Conservation (phyloP, 345 rosid genomes). For the Salix purpurea region DNA sequence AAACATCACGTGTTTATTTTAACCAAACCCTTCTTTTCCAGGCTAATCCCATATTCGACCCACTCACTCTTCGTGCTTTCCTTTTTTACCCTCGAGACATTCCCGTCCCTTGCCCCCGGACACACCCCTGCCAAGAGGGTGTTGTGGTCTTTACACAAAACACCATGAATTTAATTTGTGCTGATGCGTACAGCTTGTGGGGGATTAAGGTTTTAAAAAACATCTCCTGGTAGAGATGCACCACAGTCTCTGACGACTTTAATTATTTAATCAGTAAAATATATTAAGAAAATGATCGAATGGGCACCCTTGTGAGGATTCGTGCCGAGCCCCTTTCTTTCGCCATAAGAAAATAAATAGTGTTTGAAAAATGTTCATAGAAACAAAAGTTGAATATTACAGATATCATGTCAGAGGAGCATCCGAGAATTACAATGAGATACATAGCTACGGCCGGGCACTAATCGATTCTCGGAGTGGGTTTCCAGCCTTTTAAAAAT, state of each 20-base stretch:
- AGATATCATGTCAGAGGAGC: slow-evolving; percentile 13
- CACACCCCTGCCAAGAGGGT: neutral
- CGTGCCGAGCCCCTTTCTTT: slow-evolving; percentile 38
- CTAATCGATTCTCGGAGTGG: neutral
- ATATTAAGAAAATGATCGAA: neutral
- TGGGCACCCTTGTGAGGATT: slow-evolving; percentile 15
- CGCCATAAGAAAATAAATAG: slow-evolving; percentile 31
- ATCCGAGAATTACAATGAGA: neutral
- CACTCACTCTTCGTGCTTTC: neutral
- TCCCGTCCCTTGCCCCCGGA: neutral
- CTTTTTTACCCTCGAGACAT: neutral
- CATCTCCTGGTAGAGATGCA: neutral
- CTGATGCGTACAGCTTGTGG: neutral
- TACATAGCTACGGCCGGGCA: slow-evolving; percentile 5
- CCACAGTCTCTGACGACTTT: neutral
- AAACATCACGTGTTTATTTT: slow-evolving; percentile 49
- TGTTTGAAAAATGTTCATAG: neutral
- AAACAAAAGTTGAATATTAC: neutral
- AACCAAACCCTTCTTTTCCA: neutral
- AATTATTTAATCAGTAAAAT: neutral
- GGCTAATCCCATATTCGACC: slow-evolving; percentile 3
- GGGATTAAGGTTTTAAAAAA: neutral
- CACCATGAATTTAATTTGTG: neutral
- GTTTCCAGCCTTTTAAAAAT: neutral
- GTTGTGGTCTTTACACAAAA: neutral